These are phyloP conservation scores for Suhomyces faveliae DNA, from an alignment of 805 yeast species.

Conservation along the genomic window DNA sequence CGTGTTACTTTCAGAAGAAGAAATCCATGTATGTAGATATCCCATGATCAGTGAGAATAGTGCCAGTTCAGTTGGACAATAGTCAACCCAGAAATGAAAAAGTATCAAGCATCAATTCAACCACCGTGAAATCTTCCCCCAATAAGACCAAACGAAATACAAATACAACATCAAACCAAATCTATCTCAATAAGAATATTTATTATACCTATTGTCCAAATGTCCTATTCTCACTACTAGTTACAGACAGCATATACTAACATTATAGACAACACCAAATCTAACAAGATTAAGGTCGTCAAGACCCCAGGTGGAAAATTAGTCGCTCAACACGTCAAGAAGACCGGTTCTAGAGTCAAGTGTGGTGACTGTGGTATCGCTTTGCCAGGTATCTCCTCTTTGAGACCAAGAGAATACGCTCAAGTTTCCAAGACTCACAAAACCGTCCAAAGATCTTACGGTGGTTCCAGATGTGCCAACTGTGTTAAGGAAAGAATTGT, in stretches of 20 bases:
- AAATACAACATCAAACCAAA: neutral
- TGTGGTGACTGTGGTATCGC: conserved; percentile 86
- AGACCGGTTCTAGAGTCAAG: conserved; percentile 81
- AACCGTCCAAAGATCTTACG: conserved; percentile 99
- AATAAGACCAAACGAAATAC: neutral
- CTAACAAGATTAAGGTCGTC: conserved; percentile 99
- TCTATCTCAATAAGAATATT: too few species aligned
- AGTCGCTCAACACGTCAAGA: conserved; percentile 96
- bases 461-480: conserved; percentile 98
- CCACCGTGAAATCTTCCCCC: neutral
- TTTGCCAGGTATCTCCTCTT: conserved; percentile 84
- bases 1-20: conserved; percentile 99
- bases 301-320: conserved; percentile 99
- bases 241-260: conserved; percentile 25
- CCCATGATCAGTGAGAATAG: neutral
- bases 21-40: conserved; percentile 69
- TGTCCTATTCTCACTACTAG: neutral
- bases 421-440: conserved; percentile 92
- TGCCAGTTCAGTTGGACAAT: too few species aligned
- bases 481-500: conserved; percentile 99
- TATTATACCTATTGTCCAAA: neutral
- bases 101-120: neutral
- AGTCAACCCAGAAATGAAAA: too few species aligned
- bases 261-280: conserved; percentile 92
- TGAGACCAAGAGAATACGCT: conserved; percentile 99